phyloP scores from a whole-genome alignment of 2,329 filamentous ascomycete genomes.

The Fusarium duplospermum region DNA sequence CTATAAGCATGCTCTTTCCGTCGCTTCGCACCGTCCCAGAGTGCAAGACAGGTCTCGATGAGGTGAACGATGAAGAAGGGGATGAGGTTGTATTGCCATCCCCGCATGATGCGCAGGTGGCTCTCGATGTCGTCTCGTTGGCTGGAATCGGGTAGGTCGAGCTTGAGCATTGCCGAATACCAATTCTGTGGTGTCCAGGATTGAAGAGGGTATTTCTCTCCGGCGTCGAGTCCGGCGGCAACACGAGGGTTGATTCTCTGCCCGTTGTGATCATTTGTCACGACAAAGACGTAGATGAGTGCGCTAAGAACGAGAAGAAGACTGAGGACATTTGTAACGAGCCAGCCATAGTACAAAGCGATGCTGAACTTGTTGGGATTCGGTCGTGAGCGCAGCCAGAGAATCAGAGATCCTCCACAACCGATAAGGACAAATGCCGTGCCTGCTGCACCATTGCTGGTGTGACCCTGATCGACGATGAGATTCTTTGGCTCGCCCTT shows the following conservation, averaged over 20 bases:
- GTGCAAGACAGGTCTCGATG: slow-evolving; percentile 37
- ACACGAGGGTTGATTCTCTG: slow-evolving; percentile 32
- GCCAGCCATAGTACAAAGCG: slow-evolving; percentile 37
- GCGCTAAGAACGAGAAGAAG: slow-evolving; percentile 37
- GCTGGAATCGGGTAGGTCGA: slow-evolving; percentile 30
- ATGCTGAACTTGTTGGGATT: slow-evolving; percentile 25
- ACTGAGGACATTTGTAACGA: slow-evolving; percentile 38
- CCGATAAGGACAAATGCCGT: slow-evolving; percentile 45
- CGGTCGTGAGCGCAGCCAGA: slow-evolving; percentile 34
- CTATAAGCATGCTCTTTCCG: slow-evolving; percentile 3
- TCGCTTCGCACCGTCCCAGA: slow-evolving; percentile 35
- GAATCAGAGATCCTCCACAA: slow-evolving; percentile 38
- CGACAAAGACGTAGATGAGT: slow-evolving; percentile 44
- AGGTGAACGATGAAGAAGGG: slow-evolving; percentile 45
- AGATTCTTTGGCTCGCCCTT: slow-evolving; percentile 41
- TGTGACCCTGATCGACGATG: slow-evolving; percentile 44
- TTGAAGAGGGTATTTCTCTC: slow-evolving; percentile 34
- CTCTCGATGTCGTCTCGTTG: slow-evolving; percentile 33
- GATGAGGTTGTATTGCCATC: slow-evolving; percentile 47
- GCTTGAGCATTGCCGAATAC: slow-evolving; percentile 41
- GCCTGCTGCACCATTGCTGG: slow-evolving; percentile 45
- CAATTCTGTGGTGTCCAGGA: slow-evolving; percentile 46
- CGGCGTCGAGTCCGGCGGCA: slow-evolving; percentile 20
- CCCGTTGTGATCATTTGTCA: slow-evolving; percentile 42
- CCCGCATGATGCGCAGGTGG: slow-evolving; percentile 42